phyloP scores from a whole-genome alignment of 371 early-diverging fungal genomes.

The Funneliformis caledonium region DNA sequence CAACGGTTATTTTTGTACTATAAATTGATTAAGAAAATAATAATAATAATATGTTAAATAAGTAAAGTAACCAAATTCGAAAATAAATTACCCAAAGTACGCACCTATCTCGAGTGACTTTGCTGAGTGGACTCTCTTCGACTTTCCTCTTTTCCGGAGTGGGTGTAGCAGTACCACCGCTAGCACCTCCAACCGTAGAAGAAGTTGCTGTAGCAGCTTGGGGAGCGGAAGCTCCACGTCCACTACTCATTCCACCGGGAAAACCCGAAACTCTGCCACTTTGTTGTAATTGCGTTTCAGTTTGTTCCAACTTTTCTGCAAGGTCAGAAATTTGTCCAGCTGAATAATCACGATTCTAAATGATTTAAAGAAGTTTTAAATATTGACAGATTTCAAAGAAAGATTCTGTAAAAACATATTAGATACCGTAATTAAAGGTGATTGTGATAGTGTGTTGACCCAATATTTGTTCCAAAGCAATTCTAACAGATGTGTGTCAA shows the following conservation, averaged over 20 bases:
- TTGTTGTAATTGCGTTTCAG: slow-evolving; percentile 64
- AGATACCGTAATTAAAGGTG: slow-evolving; percentile 84
- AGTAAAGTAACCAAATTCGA: background rate
- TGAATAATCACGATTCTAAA: slow-evolving; percentile 81
- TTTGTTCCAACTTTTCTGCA: slow-evolving; percentile 82
- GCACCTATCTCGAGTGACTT: slow-evolving; percentile 77
- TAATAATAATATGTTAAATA: slow-evolving; percentile 9
- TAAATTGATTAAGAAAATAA: slow-evolving; percentile 4
- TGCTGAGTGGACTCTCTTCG: slow-evolving; percentile 70
- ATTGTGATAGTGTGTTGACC: slow-evolving; percentile 92
- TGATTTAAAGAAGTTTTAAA: background rate
- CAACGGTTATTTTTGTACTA: slow-evolving; percentile 77
- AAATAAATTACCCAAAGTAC: background rate
- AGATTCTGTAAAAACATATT: background rate
- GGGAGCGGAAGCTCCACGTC: background rate
- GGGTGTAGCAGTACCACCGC: background rate
- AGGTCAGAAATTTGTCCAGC: slow-evolving; percentile 80
- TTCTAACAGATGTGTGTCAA: slow-evolving; percentile 87
- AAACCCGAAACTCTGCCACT: slow-evolving; percentile 57
- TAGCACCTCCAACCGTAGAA: background rate
- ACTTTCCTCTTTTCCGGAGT: slow-evolving; percentile 62
- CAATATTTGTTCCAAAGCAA: slow-evolving; percentile 97
- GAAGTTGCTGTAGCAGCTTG: background rate
- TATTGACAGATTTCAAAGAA: background rate
- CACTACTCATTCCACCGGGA: slow-evolving; percentile 49